Base-by-base conservation (phyloP, 2,329 filamentous ascomycete genomes). In the Diaporthe citri region DNA sequence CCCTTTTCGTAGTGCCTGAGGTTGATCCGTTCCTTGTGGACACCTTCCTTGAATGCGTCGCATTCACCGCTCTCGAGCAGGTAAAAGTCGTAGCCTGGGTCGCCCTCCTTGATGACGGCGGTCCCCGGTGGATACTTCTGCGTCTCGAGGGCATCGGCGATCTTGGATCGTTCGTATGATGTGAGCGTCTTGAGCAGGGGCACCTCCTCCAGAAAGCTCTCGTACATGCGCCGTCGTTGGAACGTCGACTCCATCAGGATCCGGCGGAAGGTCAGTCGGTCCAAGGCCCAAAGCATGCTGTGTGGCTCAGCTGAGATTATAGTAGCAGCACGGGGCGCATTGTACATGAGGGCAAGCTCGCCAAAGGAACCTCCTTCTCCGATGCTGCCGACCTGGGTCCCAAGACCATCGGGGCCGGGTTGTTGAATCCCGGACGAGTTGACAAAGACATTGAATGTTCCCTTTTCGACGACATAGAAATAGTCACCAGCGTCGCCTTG, bases 221-320 rank as follows among this genome's bases (percentile, higher is more conserved):
- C 97, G 85, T 98, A 98, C 93, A 98, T 96, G 81, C 96, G 94
- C 79, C 97, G 93, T 74, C 96, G 94, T 80, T 97, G 95, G 87
- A 98, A 98, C 4, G 97, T 97, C 52, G 95, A 97, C 86, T 98
- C 96, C 96, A 99, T 98, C 77, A 99, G 89, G 78, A 99, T 98
- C 76, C 97, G 94, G 79, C 97, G 95, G 89, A 99, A 99, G 13
- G 97, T 99, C 77, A 98, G 90, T 71, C 97, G 95, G 82, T 99
- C 97, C 69, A 99, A 89, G 28, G 95, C 95, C 97, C 97, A 99
- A 13, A 99, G 89, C 4, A 93, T 96, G 81, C 94, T 96, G 46
- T 90, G 87, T 4, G 93, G 83, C 80, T 97, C 94, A 17, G 93
- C 92, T 41, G 95, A 97, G 76, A 97, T 90, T 76, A 99, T 95